phyloP scores from a whole-genome alignment of 2,329 filamentous ascomycete genomes.

The Neopestalotiopsis sp. region DNA sequence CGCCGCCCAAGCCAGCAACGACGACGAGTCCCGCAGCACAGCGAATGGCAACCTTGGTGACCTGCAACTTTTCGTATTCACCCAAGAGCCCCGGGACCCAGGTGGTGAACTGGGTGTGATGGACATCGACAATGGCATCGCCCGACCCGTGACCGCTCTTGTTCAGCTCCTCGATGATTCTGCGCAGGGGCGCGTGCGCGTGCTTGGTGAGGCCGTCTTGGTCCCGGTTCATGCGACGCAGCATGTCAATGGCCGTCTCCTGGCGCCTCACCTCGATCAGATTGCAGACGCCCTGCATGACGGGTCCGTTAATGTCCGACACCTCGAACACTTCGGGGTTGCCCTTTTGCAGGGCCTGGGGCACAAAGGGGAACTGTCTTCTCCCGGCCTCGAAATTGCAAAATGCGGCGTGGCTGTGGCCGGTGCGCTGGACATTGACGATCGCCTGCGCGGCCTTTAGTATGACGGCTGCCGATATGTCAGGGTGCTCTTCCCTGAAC shows the following conservation, averaged over 20 bases:
- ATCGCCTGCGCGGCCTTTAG: neutral
- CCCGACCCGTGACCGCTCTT: neutral
- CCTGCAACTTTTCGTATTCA: slow-evolving; percentile 2
- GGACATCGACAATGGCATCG: neutral
- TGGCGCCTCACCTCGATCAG: neutral
- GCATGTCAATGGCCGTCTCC: neutral
- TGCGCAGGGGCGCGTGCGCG: neutral
- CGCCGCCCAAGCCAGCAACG: neutral
- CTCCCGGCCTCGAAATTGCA: neutral
- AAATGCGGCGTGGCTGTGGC: slow-evolving; percentile 1
- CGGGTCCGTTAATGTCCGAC: slow-evolving; percentile 4
- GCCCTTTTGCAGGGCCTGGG: neutral
- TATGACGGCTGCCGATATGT: neutral
- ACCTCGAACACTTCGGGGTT: neutral
- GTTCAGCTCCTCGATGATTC: neutral
- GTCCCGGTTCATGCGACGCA: neutral
- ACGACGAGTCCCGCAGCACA: slow-evolving; percentile 2
- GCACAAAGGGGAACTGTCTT: slow-evolving; percentile 9
- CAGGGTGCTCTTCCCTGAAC: neutral
- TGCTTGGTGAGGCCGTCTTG: neutral
- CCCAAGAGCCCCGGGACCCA: neutral
- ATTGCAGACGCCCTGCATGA: slow-evolving; percentile 2
- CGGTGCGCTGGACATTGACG: neutral
- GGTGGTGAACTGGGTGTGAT: neutral
- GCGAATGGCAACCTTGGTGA: neutral